These are phyloP conservation scores for Datura wrightii DNA, from an alignment of 257 asterid species.

Conservation along the genomic window DNA sequence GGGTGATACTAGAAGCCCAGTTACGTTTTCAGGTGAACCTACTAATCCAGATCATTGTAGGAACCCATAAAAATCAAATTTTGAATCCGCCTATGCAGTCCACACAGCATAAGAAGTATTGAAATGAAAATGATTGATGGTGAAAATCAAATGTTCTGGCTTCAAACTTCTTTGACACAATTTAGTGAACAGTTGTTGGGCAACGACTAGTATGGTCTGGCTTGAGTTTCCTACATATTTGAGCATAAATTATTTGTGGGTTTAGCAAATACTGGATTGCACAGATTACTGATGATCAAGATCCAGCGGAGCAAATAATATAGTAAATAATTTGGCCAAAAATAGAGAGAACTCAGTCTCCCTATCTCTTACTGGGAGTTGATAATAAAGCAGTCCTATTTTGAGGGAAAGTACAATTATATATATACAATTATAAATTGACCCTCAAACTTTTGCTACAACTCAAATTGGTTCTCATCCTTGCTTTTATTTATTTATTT, in stretches of 20 bases:
- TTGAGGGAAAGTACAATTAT: not conserved
- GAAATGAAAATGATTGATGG: not conserved
- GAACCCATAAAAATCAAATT: not conserved
- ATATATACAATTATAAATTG: not conserved
- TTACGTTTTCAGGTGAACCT: no score
- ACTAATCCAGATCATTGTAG: not conserved
- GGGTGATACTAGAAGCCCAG: not conserved
- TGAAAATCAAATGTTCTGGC: not conserved
- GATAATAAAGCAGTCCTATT: not conserved
- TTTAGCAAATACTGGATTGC: not conserved
- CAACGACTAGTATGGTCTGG: not conserved
- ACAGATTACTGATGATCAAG: not conserved
- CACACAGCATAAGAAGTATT: constrained; percentile 30
- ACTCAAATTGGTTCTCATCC: not conserved
- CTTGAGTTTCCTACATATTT: not conserved
- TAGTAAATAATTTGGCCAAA: not conserved
- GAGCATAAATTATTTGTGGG: not conserved
- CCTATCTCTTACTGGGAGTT: not conserved
- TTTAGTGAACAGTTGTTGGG: constrained; percentile 44
- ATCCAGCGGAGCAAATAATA: not conserved
- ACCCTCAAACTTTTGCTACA: not conserved
- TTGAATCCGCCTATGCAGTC: not conserved
- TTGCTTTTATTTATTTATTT: not conserved
- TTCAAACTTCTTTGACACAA: constrained; percentile 36
- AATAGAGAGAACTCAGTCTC: not conserved